Evolutionary conservation across 192 early-diverging fungal species (phyloP).

Genomic region (Oehlia diaphana): DNA sequence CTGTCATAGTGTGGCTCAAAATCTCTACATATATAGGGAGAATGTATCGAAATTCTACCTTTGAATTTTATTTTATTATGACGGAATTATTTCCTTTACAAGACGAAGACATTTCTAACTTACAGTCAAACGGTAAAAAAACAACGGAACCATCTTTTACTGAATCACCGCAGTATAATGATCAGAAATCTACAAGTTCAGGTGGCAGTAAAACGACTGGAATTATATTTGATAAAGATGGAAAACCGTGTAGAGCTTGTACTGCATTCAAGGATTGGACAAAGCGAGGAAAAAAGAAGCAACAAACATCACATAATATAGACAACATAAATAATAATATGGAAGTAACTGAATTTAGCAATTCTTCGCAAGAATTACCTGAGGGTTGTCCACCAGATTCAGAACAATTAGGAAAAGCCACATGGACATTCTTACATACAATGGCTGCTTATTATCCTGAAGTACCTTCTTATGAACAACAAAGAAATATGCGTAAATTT

Average conservation of each 20-base stretch:
- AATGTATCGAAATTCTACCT: too few relatives aligned
- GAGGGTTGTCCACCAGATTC: conserved; percentile 83
- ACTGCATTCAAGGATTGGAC: conserved; percentile 75
- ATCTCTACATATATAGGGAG: background rate
- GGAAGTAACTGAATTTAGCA: conserved; percentile 5
- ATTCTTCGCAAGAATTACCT: background rate
- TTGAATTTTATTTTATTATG: background rate
- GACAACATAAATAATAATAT: conserved; percentile 20
- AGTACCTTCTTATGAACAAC: conserved; percentile 66
- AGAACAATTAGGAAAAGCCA: conserved; percentile 77
- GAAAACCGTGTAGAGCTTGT: conserved; percentile 80
- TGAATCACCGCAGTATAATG: background rate
- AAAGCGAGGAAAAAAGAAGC: conserved; percentile 51
- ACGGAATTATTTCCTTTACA: conserved; percentile 17
- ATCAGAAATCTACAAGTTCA: background rate
- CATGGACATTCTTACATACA: conserved; percentile 97
- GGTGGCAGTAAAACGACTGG: background rate
- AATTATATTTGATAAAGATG: conserved; percentile 48
- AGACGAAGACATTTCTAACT: background rate
- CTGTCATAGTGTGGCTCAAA: background rate
- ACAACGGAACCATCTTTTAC: background rate
- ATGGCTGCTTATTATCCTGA: conserved; percentile 97
- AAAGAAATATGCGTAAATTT: conserved; percentile 73
- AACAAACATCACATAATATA: conserved; percentile 30
- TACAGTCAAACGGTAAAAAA: background rate